Base-by-base conservation (phyloP, 176 grass and related monocot genomes). In the Cocos nucifera region DNA sequence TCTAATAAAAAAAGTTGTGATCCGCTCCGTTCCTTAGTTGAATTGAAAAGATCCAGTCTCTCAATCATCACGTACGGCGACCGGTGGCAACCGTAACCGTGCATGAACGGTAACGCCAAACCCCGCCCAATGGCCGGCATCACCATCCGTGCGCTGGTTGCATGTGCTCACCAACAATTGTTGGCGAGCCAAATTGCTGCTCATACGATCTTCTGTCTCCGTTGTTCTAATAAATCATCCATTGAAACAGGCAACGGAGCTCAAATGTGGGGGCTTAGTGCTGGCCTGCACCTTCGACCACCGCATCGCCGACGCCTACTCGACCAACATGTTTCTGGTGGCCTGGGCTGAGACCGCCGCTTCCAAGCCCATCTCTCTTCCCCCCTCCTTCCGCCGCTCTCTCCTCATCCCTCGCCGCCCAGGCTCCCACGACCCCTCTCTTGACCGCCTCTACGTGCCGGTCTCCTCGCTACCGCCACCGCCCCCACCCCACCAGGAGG, bases 251-350 rank as follows among this genome's bases (percentile, higher is more conserved):
- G 69, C 68, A 16, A 89, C 81, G 0, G 80, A 72, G 61, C 75
- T 95, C 20, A 53, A n/a, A 7, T 95, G 89, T 19, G 89, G 85
- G 54, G 78, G 85, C 57, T 17, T 54, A 22, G 81, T 82, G 15
- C 50, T 95, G 19, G 81, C 79, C 4, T 95, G 89, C 85, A 85
- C 66, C 3, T 89, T 95, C 66, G 85, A 95, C 59, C 89, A 95
- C 75, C 89, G 85, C n/a, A 76, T 89, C 29, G 83, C 78, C 65
- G 89, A 95, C 70, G 89, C 85, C 69, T 95, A 89, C 81, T 85
- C 85, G 49, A 67, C 82, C 85, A 95, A 95, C 75, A 85, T 89
- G 81, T 89, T 95, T 75, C 61, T 85, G 27, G 50, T 85, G 8
- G 78, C 72, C 0, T 95, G 89, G 89, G 85, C 89, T 14, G 56